These are phyloP conservation scores for Aspergillus ochraceoroseus DNA, from an alignment of 2,329 filamentous ascomycete species.

Conservation along the genomic window DNA sequence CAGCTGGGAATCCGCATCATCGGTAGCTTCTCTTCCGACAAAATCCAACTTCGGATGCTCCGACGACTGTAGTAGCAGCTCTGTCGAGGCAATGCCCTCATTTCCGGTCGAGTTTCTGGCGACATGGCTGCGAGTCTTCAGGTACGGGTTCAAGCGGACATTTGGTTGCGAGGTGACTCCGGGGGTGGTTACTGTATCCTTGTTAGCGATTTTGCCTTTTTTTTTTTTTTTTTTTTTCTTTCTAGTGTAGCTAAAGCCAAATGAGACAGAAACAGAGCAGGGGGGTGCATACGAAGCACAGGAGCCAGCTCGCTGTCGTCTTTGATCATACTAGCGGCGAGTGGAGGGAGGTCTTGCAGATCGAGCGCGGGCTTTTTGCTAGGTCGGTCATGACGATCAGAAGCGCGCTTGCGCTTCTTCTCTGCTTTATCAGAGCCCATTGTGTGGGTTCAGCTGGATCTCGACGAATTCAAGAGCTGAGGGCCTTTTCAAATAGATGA, in stretches of 20 bases:
- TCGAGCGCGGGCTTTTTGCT: conserved; percentile 48
- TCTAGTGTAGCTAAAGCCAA: too few species aligned
- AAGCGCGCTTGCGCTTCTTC: conserved; percentile 51
- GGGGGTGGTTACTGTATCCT: conserved; percentile 33
- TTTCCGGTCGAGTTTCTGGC: conserved; percentile 30
- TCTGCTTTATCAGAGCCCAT: conserved; percentile 39
- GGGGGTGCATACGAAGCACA: conserved; percentile 43
- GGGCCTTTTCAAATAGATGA: too few species aligned
- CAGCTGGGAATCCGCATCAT: conserved; percentile 49
- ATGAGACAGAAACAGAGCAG: too few species aligned
- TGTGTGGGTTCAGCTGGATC: too few species aligned
- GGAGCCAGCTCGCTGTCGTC: conserved; percentile 48
- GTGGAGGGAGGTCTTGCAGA: conserved; percentile 35
- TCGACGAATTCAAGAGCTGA: background rate
- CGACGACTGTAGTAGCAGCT: conserved; percentile 58
- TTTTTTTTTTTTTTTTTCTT: too few species aligned
- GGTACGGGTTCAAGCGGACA: conserved; percentile 38
- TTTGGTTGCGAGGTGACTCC: conserved; percentile 31
- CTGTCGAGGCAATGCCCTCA: conserved; percentile 39
- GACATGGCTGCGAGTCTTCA: conserved; percentile 49
- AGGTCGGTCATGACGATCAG: conserved; percentile 42
- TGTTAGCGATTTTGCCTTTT: too few species aligned
- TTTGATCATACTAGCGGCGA: conserved; percentile 46
- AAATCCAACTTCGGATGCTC: conserved; percentile 58
- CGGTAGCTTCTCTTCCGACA: conserved; percentile 48